Evolutionary conservation across 352 stramenopile species (phyloP).

Genomic region (Elongisporangium prolatum): DNA sequence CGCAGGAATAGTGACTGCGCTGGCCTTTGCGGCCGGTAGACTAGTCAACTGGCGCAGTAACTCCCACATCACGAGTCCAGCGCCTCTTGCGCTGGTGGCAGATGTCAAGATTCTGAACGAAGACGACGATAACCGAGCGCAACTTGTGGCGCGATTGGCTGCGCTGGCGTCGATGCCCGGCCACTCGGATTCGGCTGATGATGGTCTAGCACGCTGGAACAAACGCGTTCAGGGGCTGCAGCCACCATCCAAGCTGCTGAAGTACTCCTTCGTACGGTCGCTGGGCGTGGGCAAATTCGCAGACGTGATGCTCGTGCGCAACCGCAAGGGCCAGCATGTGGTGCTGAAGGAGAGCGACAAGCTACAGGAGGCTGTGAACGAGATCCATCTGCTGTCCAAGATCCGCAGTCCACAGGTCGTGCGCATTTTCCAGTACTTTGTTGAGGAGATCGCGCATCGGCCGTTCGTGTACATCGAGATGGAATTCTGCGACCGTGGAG

Average conservation of each 20-base stretch:
- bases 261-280: slow-evolving; percentile 56
- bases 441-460: slow-evolving; percentile 69
- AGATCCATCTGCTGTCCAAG: slow-evolving; percentile 60
- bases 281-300: slow-evolving; percentile 71
- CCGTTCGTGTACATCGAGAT: slow-evolving; percentile 84
- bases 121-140: slow-evolving; percentile 13
- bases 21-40: slow-evolving; percentile 34
- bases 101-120: slow-evolving; percentile 10
- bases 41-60: slow-evolving; percentile 11
- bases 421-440: slow-evolving; percentile 68
- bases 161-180: neutral
- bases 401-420: slow-evolving; percentile 63
- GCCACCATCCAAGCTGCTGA: slow-evolving; percentile 53
- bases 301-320: slow-evolving; percentile 70
- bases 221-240: slow-evolving; percentile 45
- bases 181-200: slow-evolving; percentile 10
- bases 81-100: neutral
- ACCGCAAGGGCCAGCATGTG: slow-evolving; percentile 26
- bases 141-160: slow-evolving; percentile 3
- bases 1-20: slow-evolving; percentile 31
- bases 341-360: slow-evolving; percentile 85
- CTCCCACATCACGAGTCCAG: neutral
- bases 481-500: slow-evolving; percentile 69
- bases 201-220: slow-evolving; percentile 38
- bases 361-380: slow-evolving; percentile 69